Conservation (phyloP, 1,284 basidiomycete species). For the Marasmius oreades region DNA sequence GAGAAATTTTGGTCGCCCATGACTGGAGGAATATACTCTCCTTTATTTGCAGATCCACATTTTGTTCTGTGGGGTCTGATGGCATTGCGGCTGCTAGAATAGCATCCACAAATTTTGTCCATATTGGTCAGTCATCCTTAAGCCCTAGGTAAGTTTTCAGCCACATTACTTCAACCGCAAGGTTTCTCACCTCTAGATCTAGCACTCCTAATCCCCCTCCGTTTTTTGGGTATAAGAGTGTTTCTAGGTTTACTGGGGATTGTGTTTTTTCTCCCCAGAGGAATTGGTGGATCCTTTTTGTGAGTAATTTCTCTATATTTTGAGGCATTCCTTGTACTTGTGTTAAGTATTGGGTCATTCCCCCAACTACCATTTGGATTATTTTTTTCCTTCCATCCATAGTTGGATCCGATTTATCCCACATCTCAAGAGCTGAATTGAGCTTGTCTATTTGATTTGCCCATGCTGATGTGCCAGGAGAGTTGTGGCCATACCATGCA, state of each 20-base stretch:
- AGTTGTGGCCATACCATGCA: slow-evolving; percentile 19
- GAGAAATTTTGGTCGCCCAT: slow-evolving; percentile 17
- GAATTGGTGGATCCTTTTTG: not conserved
- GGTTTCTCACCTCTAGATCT: slow-evolving; percentile 20
- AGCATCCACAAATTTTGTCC: slow-evolving; percentile 17
- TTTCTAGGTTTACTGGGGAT: slow-evolving; percentile 11
- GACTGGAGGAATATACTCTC: slow-evolving; percentile 21
- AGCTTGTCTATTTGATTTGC: slow-evolving; percentile 16
- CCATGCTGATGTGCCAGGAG: slow-evolving; percentile 14
- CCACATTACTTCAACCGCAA: slow-evolving; percentile 21
- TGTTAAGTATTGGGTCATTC: slow-evolving; percentile 17
- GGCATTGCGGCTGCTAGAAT: slow-evolving; percentile 7
- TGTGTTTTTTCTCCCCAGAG: slow-evolving; percentile 11
- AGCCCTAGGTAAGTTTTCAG: slow-evolving; percentile 16
- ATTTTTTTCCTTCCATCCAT: slow-evolving; percentile 17
- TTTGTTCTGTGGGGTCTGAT: not conserved
- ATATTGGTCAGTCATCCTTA: slow-evolving; percentile 10
- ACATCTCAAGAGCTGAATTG: slow-evolving; percentile 7
- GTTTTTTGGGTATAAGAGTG: not conserved
- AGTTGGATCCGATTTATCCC: slow-evolving; percentile 14
- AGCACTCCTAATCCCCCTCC: slow-evolving; percentile 17
- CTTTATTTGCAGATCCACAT: slow-evolving; percentile 5
- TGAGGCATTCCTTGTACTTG: slow-evolving; percentile 21
- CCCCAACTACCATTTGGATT: slow-evolving; percentile 7
- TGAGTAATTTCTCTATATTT: not conserved